A percentile compares a stretch with the other conserved stretches of the same genome.
Conservation (phyloP, 192 early-diverging fungal species). For the Podila horticola region DNA sequence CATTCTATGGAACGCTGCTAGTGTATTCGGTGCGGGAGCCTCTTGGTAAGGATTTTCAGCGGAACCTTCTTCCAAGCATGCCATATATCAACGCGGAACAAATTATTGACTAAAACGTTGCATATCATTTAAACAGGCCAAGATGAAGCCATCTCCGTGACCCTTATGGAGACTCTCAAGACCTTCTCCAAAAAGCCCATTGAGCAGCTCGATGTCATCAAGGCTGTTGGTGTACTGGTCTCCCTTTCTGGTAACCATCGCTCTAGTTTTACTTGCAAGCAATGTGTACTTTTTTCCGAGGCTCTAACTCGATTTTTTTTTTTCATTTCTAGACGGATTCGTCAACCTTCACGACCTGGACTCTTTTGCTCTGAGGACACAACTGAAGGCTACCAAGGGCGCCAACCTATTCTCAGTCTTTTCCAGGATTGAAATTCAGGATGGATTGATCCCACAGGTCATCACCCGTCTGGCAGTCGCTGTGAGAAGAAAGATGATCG, state of each 20-base stretch:
- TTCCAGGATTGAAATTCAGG: slow-evolving; percentile 74
- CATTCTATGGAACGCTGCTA: slow-evolving; percentile 70
- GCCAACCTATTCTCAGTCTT: slow-evolving; percentile 80
- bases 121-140: slow-evolving; percentile 26
- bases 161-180: slow-evolving; percentile 72
- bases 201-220: slow-evolving; percentile 80
- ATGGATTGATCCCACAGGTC: slow-evolving; percentile 71
- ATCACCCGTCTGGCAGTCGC: slow-evolving; percentile 80
- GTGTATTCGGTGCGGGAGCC: slow-evolving; percentile 74
- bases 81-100: background rate
- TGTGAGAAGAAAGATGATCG: slow-evolving; percentile 73
- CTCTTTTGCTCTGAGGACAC: slow-evolving; percentile 72
- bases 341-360: slow-evolving; percentile 81
- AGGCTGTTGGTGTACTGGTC: slow-evolving; percentile 77
- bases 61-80: background rate
- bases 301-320: background rate
- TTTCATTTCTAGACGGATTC: slow-evolving; percentile 63
- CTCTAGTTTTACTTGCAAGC: background rate
- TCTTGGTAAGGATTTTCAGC: slow-evolving; percentile 53
- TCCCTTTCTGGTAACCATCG: slow-evolving; percentile 61
- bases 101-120: no score
- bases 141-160: slow-evolving; percentile 64
- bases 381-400: slow-evolving; percentile 78
- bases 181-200: slow-evolving; percentile 75
- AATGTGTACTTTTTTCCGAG: background rate